Conservation (phyloP, 139 green algal species). For the Closterium sp. region DNA sequence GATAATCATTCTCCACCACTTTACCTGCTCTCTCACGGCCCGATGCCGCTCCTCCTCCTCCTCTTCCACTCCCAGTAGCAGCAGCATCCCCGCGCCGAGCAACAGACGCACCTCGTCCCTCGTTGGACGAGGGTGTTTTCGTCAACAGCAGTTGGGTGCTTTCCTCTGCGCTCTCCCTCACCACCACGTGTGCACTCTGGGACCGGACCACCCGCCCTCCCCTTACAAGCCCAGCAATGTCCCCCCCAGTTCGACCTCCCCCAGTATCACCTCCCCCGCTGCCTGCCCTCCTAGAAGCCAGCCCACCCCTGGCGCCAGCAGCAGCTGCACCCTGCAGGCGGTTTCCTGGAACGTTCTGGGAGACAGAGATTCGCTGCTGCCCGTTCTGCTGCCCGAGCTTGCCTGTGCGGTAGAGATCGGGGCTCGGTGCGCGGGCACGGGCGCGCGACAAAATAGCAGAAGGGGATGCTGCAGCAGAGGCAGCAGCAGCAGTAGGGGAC, state of each 20-base stretch:
- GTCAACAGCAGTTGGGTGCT: no score
- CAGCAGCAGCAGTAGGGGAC: background rate
- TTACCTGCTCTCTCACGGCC: background rate
- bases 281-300: background rate
- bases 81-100: background rate
- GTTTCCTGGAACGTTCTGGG: background rate
- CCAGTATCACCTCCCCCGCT: background rate
- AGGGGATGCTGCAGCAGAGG: background rate
- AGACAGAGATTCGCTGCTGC: background rate
- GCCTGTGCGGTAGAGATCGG: background rate
- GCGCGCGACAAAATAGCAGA: background rate
- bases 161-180: background rate
- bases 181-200: background rate
- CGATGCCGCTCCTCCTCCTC: background rate
- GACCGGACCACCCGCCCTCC: background rate
- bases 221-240: background rate
- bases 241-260: background rate
- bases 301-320: background rate
- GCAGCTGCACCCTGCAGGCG: background rate
- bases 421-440: background rate
- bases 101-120: background rate
- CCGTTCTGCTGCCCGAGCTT: background rate
- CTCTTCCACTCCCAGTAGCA: background rate
- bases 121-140: no score
- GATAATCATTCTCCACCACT: background rate